These are phyloP conservation scores for Eucalyptus melliodora DNA, from an alignment of 345 rosid species.

Conservation along the genomic window DNA sequence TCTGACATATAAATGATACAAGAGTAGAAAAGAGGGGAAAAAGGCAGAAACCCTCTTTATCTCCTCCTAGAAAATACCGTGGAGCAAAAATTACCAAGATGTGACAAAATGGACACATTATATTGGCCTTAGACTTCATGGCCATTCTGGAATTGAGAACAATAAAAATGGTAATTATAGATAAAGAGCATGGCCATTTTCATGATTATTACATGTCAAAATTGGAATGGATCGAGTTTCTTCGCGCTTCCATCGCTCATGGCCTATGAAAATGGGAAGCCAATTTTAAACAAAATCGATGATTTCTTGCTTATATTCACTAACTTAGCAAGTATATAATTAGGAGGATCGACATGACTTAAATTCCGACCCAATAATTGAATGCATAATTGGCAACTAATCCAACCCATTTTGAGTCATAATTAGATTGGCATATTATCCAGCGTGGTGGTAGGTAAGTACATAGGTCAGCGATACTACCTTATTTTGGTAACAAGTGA, in stretches of 20 bases:
- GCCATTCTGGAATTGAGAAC: background rate
- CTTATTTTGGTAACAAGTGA: fast-evolving
- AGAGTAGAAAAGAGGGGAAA: background rate
- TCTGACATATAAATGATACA: background rate
- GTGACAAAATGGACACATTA: background rate
- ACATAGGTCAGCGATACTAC: background rate
- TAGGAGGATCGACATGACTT: background rate
- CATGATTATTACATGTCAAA: background rate
- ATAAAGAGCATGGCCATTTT: background rate
- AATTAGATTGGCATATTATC: background rate
- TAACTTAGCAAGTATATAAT: background rate
- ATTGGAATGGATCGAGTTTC: background rate
- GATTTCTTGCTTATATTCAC: background rate
- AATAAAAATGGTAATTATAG: background rate
- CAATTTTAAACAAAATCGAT: background rate
- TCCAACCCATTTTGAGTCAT: background rate
- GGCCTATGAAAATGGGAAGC: background rate
- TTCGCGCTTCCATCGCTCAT: background rate
- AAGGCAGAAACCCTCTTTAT: background rate
- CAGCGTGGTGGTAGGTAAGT: background rate
- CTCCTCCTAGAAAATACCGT: background rate
- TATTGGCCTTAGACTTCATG: background rate
- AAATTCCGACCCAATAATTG: background rate
- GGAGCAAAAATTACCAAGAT: background rate
- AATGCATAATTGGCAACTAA: background rate